Conservation (phyloP, 768 basidiomycete genomes). For the Xerocomellus amylosporus region DNA sequence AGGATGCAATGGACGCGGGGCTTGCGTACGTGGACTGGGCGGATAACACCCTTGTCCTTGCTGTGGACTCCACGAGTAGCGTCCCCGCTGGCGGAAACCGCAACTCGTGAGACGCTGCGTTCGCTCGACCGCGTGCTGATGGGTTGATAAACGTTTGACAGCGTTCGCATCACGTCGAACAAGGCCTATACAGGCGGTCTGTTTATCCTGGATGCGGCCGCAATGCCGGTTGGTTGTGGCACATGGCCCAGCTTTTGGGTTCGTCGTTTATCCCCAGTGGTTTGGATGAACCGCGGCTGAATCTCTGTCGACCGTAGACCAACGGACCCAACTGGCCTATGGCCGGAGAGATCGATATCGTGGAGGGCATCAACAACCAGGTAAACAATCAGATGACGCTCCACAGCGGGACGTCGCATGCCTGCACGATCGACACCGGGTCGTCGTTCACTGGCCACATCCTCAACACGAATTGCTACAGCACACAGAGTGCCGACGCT, state of each 20-base stretch:
- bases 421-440: slow-evolving; percentile 20
- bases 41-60: slow-evolving; percentile 52
- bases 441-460: slow-evolving; percentile 21
- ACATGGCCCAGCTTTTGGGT: slow-evolving; percentile 59
- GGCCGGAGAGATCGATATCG: slow-evolving; percentile 65
- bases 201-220: slow-evolving; percentile 67
- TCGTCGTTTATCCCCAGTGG: slow-evolving; percentile 9
- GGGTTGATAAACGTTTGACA: slow-evolving; percentile 22
- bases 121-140: background rate
- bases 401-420: slow-evolving; percentile 49
- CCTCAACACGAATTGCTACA: slow-evolving; percentile 38
- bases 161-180: slow-evolving; percentile 64
- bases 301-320: slow-evolving; percentile 23
- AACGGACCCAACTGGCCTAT: slow-evolving; percentile 53
- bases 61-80: slow-evolving; percentile 53
- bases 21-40: slow-evolving; percentile 60
- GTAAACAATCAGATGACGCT: slow-evolving; percentile 61
- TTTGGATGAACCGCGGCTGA: background rate
- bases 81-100: slow-evolving; percentile 52
- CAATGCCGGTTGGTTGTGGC: slow-evolving; percentile 70
- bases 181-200: slow-evolving; percentile 59
- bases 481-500: slow-evolving; percentile 37
- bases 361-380: slow-evolving; percentile 67
- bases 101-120: slow-evolving; percentile 39
- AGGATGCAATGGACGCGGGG: slow-evolving; percentile 46